Evolutionary conservation across 2,329 filamentous ascomycete species (phyloP).

Genomic region (Diplodia mutila): DNA sequence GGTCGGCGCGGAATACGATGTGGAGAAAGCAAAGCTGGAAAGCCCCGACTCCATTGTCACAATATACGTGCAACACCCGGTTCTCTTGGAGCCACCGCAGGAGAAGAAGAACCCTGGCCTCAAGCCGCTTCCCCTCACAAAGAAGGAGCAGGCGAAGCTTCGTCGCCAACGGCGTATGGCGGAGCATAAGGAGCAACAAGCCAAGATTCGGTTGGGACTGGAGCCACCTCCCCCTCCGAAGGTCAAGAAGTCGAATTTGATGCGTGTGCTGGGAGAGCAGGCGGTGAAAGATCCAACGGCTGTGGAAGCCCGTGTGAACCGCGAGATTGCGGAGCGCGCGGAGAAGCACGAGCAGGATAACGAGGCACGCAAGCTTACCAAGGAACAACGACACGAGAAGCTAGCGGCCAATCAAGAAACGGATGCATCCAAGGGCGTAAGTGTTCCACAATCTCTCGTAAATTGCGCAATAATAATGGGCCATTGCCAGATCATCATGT

Average conservation of each 20-base stretch:
- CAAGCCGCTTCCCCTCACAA: constrained; percentile 91
- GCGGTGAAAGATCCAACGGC: constrained; percentile 96
- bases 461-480: not conserved
- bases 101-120: constrained; percentile 77
- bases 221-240: constrained; percentile 91
- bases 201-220: constrained; percentile 89
- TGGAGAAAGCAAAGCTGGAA: constrained; percentile 69
- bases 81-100: constrained; percentile 87
- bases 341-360: constrained; percentile 78
- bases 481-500: constrained; percentile 49
- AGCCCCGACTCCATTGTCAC: constrained; percentile 86
- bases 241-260: constrained; percentile 94
- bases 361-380: constrained; percentile 82
- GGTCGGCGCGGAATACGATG: not conserved
- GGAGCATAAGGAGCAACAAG: constrained; percentile 92
- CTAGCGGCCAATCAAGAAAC: constrained; percentile 79
- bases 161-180: constrained; percentile 88
- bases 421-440: constrained; percentile 84
- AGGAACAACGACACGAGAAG: constrained; percentile 86
- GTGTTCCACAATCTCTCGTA: constrained; percentile 34
- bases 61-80: constrained; percentile 88
- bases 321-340: constrained; percentile 86
- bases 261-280: constrained; percentile 92
- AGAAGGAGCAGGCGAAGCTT: constrained; percentile 88
- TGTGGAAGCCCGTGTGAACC: constrained; percentile 90